Conservation (phyloP, 2,329 filamentous ascomycete genomes). For the Lasiodiplodia theobromae region DNA sequence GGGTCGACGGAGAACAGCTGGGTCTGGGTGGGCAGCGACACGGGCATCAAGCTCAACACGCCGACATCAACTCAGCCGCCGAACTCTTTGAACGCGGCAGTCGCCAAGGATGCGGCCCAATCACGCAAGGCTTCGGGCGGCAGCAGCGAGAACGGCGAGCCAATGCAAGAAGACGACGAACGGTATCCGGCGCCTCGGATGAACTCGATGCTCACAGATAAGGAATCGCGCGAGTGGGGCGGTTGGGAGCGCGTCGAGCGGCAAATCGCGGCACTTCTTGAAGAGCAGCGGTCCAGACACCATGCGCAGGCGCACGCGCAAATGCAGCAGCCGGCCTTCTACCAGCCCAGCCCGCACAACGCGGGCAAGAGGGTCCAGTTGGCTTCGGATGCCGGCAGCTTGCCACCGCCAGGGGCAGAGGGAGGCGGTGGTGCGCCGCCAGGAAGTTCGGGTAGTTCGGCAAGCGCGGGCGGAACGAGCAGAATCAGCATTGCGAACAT, state of each 20-base stretch:
- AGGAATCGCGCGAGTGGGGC: slow-evolving; percentile 73
- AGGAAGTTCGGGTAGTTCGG: slow-evolving; percentile 38
- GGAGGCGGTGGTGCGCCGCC: slow-evolving; percentile 51
- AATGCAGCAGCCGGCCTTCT: slow-evolving; percentile 32
- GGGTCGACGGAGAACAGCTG: slow-evolving; percentile 78
- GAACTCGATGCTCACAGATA: slow-evolving; percentile 60
- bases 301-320: slow-evolving; percentile 23
- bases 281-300: slow-evolving; percentile 48
- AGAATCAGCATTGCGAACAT: slow-evolving; percentile 55
- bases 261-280: slow-evolving; percentile 63
- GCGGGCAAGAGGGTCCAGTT: slow-evolving; percentile 47
- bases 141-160: slow-evolving; percentile 38
- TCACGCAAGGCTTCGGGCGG: slow-evolving; percentile 30
- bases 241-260: slow-evolving; percentile 80
- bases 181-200: slow-evolving; percentile 54
- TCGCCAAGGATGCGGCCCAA: slow-evolving; percentile 8
- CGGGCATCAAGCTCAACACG: slow-evolving; percentile 33
- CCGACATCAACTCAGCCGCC: slow-evolving; percentile 20
- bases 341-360: slow-evolving; percentile 48
- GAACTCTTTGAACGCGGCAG: slow-evolving; percentile 24
- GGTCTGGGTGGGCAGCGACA: slow-evolving; percentile 73
- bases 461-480: slow-evolving; percentile 47
- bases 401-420: slow-evolving; percentile 31
- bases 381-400: slow-evolving; percentile 34
- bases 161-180: slow-evolving; percentile 43